Evolutionary conservation across 305 asterid genomes (phyloP), one percentile per base, ranked within the genome.

Genomic region (Monarda citriodora): DNA sequence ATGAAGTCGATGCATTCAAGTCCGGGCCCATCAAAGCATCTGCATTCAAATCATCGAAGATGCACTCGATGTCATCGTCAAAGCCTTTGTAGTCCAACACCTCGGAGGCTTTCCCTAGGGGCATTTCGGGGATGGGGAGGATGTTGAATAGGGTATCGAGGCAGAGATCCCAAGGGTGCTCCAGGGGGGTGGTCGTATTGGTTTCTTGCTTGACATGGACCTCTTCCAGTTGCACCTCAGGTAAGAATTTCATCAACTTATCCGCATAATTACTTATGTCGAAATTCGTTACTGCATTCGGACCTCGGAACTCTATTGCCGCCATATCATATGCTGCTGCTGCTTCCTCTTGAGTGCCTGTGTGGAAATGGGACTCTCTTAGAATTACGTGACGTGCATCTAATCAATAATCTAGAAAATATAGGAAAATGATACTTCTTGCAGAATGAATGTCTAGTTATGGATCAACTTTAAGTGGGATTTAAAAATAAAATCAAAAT

Each of bases 261-360:
- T 82, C 80, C 0, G 88, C 67, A 45, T 93, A 93, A 34, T 61
- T 72, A 75, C 89, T 85, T 63, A 87, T 77, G 75, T 93, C 96
- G n/a, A 93, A 93, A 71, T 93, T 93, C 44, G 99, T 93, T 7
- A 93, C 88, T 0, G 99, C 99, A 15, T 77, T 79, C 16, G 89
- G 71, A 1, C 99, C 99, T 74, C 97, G 68, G 73, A 66, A 81
- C 56, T 85, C 88, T 60, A 93, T 82, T 17, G 99, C 99, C 55
- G 98, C 98, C 85, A 72, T 65, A 68, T 93, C 98, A 57, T 93
- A 93, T 37, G 98, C 97, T 22, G 72, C 78, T 1, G 99, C 99
- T 17, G 99, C 99, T 73, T 93, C 97, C 78, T 93, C 99, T 79
- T 93, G 91, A 13, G 99, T 93, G 71, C 93, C 99, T 93, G 67